Percentiles rank a stretch among this genome's conserved stretches.
These are phyloP conservation scores for Fistulifera pelliculosa DNA, from an alignment of 108 stramenopile species.

Conservation along the genomic window DNA sequence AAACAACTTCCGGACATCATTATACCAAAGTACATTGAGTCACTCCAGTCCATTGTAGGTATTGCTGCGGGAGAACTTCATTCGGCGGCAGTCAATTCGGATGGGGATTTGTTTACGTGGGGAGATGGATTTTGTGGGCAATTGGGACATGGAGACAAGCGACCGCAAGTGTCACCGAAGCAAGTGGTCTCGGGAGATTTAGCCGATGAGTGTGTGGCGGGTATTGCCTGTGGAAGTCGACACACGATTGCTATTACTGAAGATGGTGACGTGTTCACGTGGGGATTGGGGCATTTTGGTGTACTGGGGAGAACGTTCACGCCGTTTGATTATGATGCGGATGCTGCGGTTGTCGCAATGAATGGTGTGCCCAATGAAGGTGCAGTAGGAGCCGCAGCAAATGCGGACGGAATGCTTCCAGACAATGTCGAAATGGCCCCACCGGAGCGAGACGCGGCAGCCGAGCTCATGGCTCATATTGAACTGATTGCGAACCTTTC, in stretches of 20 bases:
- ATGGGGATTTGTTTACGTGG: slow-evolving; percentile 86
- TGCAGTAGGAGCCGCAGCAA: slow-evolving; percentile 17
- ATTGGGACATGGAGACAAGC: slow-evolving; percentile 69
- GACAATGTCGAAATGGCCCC: not conserved
- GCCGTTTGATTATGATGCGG: slow-evolving; percentile 71
- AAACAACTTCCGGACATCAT: slow-evolving; percentile 73
- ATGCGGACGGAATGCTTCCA: no score
- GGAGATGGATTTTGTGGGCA: slow-evolving; percentile 93
- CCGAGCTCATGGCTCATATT: slow-evolving; percentile 35
- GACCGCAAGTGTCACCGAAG: slow-evolving; percentile 63
- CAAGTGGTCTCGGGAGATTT: slow-evolving; percentile 73
- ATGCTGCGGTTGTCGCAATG: slow-evolving; percentile 55
- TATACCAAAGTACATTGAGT: slow-evolving; percentile 70
- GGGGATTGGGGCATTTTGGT: slow-evolving; percentile 80
- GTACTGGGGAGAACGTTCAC: slow-evolving; percentile 77
- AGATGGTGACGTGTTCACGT: slow-evolving; percentile 75
- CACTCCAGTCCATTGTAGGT: slow-evolving; percentile 48
- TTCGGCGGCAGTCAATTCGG: slow-evolving; percentile 56
- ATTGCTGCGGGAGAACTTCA: slow-evolving; percentile 86
- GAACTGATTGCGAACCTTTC: slow-evolving; percentile 49
- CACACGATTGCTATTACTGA: slow-evolving; percentile 80
- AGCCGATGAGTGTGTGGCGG: slow-evolving; percentile 72
- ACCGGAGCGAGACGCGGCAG: slow-evolving; percentile 14
- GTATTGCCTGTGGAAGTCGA: slow-evolving; percentile 68
- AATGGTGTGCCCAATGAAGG: slow-evolving; percentile 49